Percentiles rank a stretch among this genome's conserved stretches.
These are phyloP conservation scores for Xylariomycetidae sp. DNA, from an alignment of 2,329 filamentous ascomycete species.

Conservation along the genomic window DNA sequence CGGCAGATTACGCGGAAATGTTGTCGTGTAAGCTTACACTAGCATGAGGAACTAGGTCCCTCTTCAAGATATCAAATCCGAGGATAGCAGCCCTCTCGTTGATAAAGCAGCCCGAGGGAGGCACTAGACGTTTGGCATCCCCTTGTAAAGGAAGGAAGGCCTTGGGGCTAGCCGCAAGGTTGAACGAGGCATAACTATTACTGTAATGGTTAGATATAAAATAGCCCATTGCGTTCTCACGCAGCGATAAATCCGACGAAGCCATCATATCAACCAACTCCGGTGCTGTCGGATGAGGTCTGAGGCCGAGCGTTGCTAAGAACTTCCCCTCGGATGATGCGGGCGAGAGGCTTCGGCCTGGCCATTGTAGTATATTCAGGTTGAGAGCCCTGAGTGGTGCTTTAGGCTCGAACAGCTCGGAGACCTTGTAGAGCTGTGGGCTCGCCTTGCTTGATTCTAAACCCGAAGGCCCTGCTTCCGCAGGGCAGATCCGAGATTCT, in stretches of 20 bases:
- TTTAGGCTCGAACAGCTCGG: constrained; percentile 77
- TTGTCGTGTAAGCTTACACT: too few species aligned
- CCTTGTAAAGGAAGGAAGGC: constrained; percentile 71
- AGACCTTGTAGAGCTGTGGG: constrained; percentile 61
- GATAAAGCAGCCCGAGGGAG: constrained; percentile 74
- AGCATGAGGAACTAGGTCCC: constrained; percentile 75
- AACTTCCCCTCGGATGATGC: constrained; percentile 70
- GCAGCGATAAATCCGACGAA: constrained; percentile 51
- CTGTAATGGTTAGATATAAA: constrained; percentile 75
- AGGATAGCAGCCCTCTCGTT: constrained; percentile 73
- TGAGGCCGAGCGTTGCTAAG: constrained; percentile 67
- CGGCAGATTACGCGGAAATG: too few species aligned
- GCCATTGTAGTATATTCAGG: constrained; percentile 79
- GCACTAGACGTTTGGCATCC: constrained; percentile 59
- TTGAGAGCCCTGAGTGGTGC: constrained; percentile 63
- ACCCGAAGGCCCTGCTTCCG: constrained; percentile 58
- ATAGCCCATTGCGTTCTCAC: constrained; percentile 71
- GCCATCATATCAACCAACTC: constrained; percentile 79
- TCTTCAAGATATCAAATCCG: constrained; percentile 73
- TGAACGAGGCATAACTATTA: constrained; percentile 68
- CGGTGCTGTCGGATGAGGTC: constrained; percentile 62
- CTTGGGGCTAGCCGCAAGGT: constrained; percentile 49
- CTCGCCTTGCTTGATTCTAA: constrained; percentile 50
- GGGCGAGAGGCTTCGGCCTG: constrained; percentile 62
- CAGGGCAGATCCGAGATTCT: constrained; percentile 76